Base-by-base conservation (phyloP, 1,284 basidiomycete species). In the Leccinum proximum region DNA sequence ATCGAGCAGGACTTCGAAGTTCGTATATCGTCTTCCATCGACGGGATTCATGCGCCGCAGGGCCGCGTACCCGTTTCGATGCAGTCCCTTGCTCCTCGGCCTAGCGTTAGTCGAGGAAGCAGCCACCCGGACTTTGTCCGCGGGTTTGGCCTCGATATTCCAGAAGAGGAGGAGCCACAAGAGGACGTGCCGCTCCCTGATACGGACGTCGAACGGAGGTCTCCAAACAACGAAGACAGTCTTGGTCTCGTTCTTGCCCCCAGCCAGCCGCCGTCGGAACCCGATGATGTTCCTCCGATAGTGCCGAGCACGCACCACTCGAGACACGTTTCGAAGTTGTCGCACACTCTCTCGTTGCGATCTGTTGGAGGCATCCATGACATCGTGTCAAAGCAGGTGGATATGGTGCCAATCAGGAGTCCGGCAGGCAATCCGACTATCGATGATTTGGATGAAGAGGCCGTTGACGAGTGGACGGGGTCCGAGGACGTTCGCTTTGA, bases 91-190 rank as follows among this genome's bases (percentile, higher is more conserved):
- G 81, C 79, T 16, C 81, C 83, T 14, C 82, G 8, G 4, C 37
- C 83, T 10, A 67, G 70, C 30, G 70, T 81, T 60, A 78, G 73
- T 72, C 81, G 76, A 66, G 81, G 84, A 13, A 81, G 83, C 67
- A 86, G 81, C 64, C 81, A 86, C 37, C 87, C 89, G 4, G 90
- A 93, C 74, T 93, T 92, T 71, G 75, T 77, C 64, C 84, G 87
- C 67, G 91, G 91, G 3, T 93, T 93, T 74, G 90, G 91, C 2
- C 71, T 93, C 59, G 89, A 93, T 68, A 85, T 87, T 64, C 87
- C 89, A 5, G 87, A 91, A 69, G 90, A 92, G 71, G 75, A 72
- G 26, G 82, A 82, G 61, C 81, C 81, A 33, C 76, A 76, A 53
- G 81, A 81, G 4, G 79, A 77, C 45, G 78, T 74, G 14, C 72